Conservation (phyloP, 495 filamentous ascomycete species). For the Penicillium tannophilum region DNA sequence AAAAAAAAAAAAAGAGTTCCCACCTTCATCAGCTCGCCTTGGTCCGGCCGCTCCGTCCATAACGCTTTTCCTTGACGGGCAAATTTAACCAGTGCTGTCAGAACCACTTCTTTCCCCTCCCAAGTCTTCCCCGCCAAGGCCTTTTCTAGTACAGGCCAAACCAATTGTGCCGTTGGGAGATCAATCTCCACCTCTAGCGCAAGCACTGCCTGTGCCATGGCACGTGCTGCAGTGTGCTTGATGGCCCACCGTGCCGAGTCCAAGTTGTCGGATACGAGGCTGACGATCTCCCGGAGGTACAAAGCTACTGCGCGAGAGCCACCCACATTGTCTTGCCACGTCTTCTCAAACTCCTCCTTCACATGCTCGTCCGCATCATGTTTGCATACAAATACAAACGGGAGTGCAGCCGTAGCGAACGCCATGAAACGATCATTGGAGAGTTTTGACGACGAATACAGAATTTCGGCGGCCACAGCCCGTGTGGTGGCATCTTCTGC, state of each 20-base stretch:
- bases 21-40: constrained; percentile 57
- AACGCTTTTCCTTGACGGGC: constrained; percentile 59
- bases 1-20: constrained; percentile 19
- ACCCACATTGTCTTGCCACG: constrained; percentile 88
- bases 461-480: constrained; percentile 74
- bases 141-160: constrained; percentile 84
- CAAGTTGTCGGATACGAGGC: constrained; percentile 64
- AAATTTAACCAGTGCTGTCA: constrained; percentile 83
- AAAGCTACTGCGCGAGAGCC: constrained; percentile 78
- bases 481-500: constrained; percentile 74
- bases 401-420: constrained; percentile 71
- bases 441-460: constrained; percentile 78
- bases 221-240: constrained; percentile 82
- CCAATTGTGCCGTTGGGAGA: constrained; percentile 54
- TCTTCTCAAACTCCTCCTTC: constrained; percentile 71
- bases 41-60: constrained; percentile 54
- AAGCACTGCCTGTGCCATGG: constrained; percentile 71
- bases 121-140: constrained; percentile 86
- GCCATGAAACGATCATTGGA: constrained; percentile 85
- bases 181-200: constrained; percentile 61
- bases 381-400: constrained; percentile 85
- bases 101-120: constrained; percentile 86
- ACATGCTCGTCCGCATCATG: constrained; percentile 82
- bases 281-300: constrained; percentile 80
- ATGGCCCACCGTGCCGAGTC: constrained; percentile 83